Evolutionary conservation across 2,329 filamentous ascomycete species (phyloP), one percentile per base, ranked within the genome.

Genomic region (Metarhizium guizhouense): DNA sequence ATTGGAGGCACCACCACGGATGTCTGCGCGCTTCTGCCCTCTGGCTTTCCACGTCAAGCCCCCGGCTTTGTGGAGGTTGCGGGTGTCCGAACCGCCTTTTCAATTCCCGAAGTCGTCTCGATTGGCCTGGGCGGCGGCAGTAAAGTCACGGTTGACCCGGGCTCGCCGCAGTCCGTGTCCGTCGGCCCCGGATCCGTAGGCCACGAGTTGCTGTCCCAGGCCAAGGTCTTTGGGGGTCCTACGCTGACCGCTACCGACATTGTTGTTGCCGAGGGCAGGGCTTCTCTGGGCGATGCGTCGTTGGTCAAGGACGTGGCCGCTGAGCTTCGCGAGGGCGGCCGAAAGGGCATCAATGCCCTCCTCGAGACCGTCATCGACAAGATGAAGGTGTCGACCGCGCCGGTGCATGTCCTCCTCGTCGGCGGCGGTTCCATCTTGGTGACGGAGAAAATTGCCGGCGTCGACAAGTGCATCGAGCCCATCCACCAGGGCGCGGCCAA

Each of bases 1-100:
- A 76, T 85, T 32, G 82, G 82, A 7, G 82, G 82, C 16, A 85
- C 82, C 0, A 85, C 81, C 0, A 81, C 80, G 2, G 82, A 85
- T 64, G 77, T 84, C 8, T 81, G 81, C 30, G 72, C 80, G 0
- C 65, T 85, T 2, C 69, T 83, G 1, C 76, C 79, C 0, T 82
- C 76, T 2, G 82, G 82, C 0, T 84, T 84, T 50, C 82, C 82
- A 0, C 74, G 81, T 20, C 81, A 84, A 58, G 80, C 82, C 3
- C 75, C 80, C 0, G 79, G 78, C 0, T 84, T 80, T 54, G 78
- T 80, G 10, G 77, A 82, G 54, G 72, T 85, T 4, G 80, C 76
- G 2, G 81, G 81, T 1, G 80, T 85, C 0, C 71, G 80, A 14
- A 83, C 81, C 45, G 82, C 82, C 16, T 85, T 83, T 58, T 74